Conservation (phyloP, 495 filamentous ascomycete species). For the Jackrogersella minutella region DNA sequence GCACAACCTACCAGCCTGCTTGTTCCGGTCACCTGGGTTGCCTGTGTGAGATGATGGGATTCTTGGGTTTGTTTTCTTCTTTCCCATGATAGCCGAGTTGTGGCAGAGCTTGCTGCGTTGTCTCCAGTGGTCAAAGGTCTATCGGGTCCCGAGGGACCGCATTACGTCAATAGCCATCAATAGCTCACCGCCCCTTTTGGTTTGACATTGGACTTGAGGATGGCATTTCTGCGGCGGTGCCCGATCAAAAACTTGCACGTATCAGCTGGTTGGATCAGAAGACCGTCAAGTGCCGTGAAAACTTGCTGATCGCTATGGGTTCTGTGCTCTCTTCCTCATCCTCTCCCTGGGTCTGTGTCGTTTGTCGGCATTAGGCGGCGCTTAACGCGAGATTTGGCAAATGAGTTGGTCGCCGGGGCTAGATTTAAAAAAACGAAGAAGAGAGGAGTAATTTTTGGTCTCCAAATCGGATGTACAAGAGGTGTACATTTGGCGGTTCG, state of each 20-base stretch:
- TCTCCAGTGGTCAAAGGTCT: slow-evolving; percentile 35
- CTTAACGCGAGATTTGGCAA: slow-evolving; percentile 8
- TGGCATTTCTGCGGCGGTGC: slow-evolving; percentile 37
- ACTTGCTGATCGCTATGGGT: slow-evolving; percentile 24
- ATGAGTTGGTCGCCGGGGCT: slow-evolving; percentile 10
- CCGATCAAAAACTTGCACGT: slow-evolving; percentile 33
- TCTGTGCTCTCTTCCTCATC: neutral
- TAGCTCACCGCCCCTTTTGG: slow-evolving; percentile 42
- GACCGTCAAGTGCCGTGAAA: slow-evolving; percentile 20
- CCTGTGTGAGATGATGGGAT: slow-evolving; percentile 20
- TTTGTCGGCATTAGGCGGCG: slow-evolving; percentile 21
- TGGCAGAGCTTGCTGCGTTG: slow-evolving; percentile 40
- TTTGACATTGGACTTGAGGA: slow-evolving; percentile 34
- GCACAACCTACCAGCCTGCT: slow-evolving; percentile 27
- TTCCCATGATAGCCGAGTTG: slow-evolving; percentile 29
- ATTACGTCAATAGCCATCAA: slow-evolving; percentile 43
- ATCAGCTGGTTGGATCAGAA: slow-evolving; percentile 26
- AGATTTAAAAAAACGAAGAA: neutral
- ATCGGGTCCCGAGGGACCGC: slow-evolving; percentile 23
- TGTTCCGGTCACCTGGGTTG: slow-evolving; percentile 38
- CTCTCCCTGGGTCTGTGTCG: slow-evolving; percentile 7
- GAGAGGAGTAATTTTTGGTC: slow-evolving; percentile 2
- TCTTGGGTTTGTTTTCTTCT: slow-evolving; percentile 12
- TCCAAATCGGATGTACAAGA: neutral
- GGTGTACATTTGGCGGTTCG: slow-evolving; percentile 18